Evolutionary conservation across 176 grass and related monocot genomes (phyloP).

Genomic region (Typha latifolia): DNA sequence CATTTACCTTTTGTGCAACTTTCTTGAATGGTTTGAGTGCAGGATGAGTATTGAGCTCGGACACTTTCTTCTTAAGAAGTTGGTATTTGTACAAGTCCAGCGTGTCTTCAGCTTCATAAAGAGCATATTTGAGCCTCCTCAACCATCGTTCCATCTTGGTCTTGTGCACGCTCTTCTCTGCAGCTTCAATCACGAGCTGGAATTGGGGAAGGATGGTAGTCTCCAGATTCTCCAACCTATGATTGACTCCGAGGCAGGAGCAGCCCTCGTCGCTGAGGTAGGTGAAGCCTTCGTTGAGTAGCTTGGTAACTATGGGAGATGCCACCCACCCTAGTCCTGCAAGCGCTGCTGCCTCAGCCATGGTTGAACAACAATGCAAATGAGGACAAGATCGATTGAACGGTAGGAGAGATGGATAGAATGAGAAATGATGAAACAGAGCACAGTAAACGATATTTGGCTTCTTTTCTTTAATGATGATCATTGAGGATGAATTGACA

Average conservation of each 20-base stretch:
- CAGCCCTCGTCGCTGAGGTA: not conserved
- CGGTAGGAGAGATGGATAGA: too few relatives aligned
- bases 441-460: too few relatives aligned
- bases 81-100: not conserved
- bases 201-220: not conserved
- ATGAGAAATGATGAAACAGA: too few relatives aligned
- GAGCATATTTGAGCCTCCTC: not conserved
- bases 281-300: not conserved
- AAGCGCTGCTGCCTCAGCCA: too few relatives aligned
- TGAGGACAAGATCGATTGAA: too few relatives aligned
- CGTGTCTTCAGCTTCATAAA: not conserved
- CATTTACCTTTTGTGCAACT: not conserved
- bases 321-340: too few relatives aligned
- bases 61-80: not conserved
- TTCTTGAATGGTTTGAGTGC: not conserved
- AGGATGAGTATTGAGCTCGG: not conserved
- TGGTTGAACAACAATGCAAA: too few relatives aligned
- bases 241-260: too few relatives aligned
- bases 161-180: not conserved
- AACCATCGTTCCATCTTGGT: not conserved
- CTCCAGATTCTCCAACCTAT: too few relatives aligned
- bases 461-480: too few relatives aligned
- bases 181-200: not conserved
- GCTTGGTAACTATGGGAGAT: too few relatives aligned
- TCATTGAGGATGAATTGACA: too few relatives aligned